These are phyloP conservation scores for Anisodus tanguticus DNA, from an alignment of 257 asterid genomes.

Conservation along the genomic window DNA sequence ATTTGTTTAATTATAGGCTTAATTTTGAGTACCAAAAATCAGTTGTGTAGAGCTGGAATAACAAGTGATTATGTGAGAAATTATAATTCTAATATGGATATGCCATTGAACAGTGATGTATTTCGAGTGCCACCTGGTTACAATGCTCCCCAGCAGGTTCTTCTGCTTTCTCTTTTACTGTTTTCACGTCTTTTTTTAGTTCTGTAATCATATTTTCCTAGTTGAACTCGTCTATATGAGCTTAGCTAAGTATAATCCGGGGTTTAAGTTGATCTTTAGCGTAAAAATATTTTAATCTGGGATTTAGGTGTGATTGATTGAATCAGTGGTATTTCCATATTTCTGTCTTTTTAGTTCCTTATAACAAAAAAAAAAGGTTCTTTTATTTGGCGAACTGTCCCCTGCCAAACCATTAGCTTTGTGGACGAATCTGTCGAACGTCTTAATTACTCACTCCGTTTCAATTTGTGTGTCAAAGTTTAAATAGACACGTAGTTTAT, in stretches of 20 bases:
- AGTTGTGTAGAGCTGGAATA: slow-evolving; percentile 47
- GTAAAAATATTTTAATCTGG: neutral
- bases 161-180: neutral
- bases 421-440: neutral
- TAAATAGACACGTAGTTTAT: no score
- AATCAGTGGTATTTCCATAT: neutral
- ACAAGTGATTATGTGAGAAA: slow-evolving; percentile 50
- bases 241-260: neutral
- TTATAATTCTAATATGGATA: slow-evolving; percentile 48
- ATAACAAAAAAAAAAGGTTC: no score
- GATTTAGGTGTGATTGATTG: neutral
- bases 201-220: no score
- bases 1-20: neutral
- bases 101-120: slow-evolving; percentile 70
- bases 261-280: neutral
- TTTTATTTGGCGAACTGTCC: neutral
- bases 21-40: neutral
- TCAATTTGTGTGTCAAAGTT: no score
- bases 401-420: no score
- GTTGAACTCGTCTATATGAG: no score
- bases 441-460: no score
- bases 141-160: slow-evolving; percentile 71
- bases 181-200: no score
- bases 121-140: slow-evolving; percentile 61
- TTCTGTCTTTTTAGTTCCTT: neutral